Evolutionary conservation across 164 flowering plant genomes (phyloP).

Genomic region (Tetracentron sinense): DNA sequence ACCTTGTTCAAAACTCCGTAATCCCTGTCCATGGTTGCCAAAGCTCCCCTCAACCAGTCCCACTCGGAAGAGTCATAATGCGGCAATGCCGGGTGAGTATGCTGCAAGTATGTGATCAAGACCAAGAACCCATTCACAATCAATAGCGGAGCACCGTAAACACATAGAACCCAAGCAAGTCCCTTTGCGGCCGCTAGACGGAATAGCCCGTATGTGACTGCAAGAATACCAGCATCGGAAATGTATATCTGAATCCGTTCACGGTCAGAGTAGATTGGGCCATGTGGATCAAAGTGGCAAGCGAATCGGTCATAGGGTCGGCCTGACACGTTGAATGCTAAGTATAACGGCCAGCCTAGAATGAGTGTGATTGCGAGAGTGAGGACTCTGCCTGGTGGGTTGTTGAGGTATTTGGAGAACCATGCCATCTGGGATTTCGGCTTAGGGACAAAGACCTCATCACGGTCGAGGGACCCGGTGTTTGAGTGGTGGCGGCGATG

Average conservation of each 20-base stretch:
- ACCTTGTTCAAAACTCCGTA: constrained; percentile 43
- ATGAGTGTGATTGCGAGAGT: constrained; percentile 20
- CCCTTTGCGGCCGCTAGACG: constrained; percentile 21
- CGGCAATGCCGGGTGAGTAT: too few relatives aligned
- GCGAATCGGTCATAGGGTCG: constrained; percentile 32
- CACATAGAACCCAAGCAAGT: constrained; percentile 24
- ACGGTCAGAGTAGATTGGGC: constrained; percentile 33
- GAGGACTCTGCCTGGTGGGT: constrained; percentile 30
- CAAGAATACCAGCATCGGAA: constrained; percentile 29
- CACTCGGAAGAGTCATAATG: too few relatives aligned
- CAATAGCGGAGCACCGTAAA: too few relatives aligned
- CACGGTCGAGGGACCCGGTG: constrained; percentile 38
- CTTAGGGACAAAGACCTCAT: constrained; percentile 46
- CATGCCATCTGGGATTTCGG: constrained; percentile 22
- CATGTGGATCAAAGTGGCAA: too few relatives aligned
- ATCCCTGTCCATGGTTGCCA: constrained; percentile 41
- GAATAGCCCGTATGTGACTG: constrained; percentile 17
- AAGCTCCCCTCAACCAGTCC: constrained; percentile 51
- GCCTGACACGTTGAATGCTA: constrained; percentile 39
- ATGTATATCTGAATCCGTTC: constrained; percentile 34
- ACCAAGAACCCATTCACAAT: constrained; percentile 39
- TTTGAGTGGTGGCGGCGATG: constrained; percentile 57
- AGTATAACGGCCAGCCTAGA: constrained; percentile 41
- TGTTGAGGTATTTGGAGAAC: constrained; percentile 36
- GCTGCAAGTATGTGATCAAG: too few relatives aligned